These are phyloP conservation scores for Tremella mesenterica DNA, from an alignment of 768 basidiomycete genomes.

Conservation along the genomic window DNA sequence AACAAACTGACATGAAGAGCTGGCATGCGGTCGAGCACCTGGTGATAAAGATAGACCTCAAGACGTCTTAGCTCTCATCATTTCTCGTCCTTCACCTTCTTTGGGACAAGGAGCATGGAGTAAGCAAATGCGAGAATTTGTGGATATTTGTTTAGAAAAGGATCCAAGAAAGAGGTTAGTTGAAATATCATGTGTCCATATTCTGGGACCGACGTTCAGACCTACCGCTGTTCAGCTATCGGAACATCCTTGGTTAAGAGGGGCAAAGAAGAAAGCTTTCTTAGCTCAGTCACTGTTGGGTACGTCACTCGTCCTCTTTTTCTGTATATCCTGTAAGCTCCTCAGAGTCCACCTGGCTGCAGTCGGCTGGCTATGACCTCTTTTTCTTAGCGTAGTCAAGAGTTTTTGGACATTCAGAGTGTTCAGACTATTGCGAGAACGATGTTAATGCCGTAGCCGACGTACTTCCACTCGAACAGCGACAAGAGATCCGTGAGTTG, in stretches of 20 bases:
- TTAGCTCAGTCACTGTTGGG: constrained; percentile 64
- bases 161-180: constrained; percentile 66
- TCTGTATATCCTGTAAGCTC: too few relatives aligned
- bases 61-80: constrained; percentile 65
- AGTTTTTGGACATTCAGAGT: too few relatives aligned
- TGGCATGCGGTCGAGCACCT: constrained; percentile 81
- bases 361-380: too few relatives aligned
- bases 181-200: background rate
- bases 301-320: constrained; percentile 5
- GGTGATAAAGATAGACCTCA: constrained; percentile 65
- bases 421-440: too few relatives aligned
- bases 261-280: constrained; percentile 67
- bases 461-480: constrained; percentile 21
- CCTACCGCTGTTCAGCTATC: constrained; percentile 72
- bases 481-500: constrained; percentile 32
- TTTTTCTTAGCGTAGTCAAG: too few relatives aligned
- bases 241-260: constrained; percentile 67
- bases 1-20: constrained; percentile 50
- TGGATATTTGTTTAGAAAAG: constrained; percentile 73
- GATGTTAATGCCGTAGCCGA: constrained; percentile 14
- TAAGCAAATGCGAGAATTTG: constrained; percentile 69
- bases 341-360: too few relatives aligned
- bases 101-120: constrained; percentile 61
- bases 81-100: constrained; percentile 68
- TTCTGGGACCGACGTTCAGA: constrained; percentile 45